Evolutionary conservation across 331 rosid species (phyloP).

Genomic region (Quercus lobata): DNA sequence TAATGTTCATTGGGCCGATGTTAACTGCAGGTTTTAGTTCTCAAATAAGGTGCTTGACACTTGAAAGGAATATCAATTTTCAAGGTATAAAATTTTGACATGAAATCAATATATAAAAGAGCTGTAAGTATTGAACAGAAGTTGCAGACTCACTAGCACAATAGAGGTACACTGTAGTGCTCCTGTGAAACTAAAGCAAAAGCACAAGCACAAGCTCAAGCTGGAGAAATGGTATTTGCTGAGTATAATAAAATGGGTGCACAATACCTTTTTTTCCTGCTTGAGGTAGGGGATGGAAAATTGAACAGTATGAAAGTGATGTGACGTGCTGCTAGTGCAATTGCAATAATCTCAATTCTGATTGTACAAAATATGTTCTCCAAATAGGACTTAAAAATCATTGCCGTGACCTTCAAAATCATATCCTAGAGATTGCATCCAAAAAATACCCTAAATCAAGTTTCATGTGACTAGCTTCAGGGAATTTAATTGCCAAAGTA

Average conservation of each 20-base stretch:
- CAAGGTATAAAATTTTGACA: neutral
- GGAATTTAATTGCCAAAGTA: neutral
- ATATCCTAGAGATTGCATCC: neutral
- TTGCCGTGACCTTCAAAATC: neutral
- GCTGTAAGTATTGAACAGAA: neutral
- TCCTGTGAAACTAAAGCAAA: neutral
- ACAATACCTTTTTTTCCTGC: neutral
- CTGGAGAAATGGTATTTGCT: neutral
- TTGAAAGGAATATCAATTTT: neutral
- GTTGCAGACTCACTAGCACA: neutral
- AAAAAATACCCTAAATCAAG: neutral
- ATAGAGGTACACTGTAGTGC: neutral
- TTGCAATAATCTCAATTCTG: neutral
- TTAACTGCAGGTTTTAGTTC: slow-evolving; percentile 53
- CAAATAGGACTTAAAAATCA: neutral
- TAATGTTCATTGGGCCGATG: slow-evolving; percentile 74
- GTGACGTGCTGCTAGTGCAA: neutral
- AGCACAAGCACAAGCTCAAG: neutral
- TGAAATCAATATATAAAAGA: neutral
- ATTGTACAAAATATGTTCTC: neutral
- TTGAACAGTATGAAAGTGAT: neutral
- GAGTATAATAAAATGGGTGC: neutral
- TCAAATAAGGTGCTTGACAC: slow-evolving; percentile 11
- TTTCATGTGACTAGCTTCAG: neutral
- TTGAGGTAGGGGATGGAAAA: neutral